Percentiles rank a stretch among this genome's conserved stretches.
Evolutionary conservation across 192 early-diverging fungal species (phyloP).

Genomic region (Backusella tarrabulga): DNA sequence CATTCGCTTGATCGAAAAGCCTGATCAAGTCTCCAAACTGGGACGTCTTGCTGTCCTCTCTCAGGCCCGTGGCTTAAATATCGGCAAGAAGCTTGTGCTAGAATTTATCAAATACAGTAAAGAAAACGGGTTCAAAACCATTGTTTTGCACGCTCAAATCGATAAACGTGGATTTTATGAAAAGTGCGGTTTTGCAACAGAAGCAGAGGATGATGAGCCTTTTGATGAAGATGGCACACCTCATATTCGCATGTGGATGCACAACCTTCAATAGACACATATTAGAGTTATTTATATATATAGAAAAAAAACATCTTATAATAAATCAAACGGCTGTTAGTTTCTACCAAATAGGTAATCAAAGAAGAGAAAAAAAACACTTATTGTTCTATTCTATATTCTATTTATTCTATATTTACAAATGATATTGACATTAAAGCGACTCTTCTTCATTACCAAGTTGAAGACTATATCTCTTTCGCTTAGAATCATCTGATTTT

Average conservation of each 20-base stretch:
- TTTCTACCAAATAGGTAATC: too few relatives aligned
- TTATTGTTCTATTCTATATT: neutral
- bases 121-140: neutral
- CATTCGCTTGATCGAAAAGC: constrained; percentile 18
- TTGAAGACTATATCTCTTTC: neutral
- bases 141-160: constrained; percentile 26
- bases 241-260: constrained; percentile 33
- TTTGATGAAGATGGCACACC: constrained; percentile 33
- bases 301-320: neutral
- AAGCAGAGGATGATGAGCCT: constrained; percentile 24
- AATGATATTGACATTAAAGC: neutral
- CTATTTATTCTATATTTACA: neutral
- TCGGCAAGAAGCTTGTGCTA: constrained; percentile 24
- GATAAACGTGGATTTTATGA: constrained; percentile 31
- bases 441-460: constrained; percentile 4
- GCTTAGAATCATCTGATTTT: neutral
- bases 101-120: constrained; percentile 10
- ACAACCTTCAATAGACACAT: neutral
- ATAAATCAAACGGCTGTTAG: neutral
- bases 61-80: constrained; percentile 22
- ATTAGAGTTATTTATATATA: neutral
- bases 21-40: constrained; percentile 21
- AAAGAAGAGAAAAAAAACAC: too few relatives aligned
- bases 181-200: constrained; percentile 23
- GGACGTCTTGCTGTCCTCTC: constrained; percentile 27